Conservation (phyloP, 1,284 basidiomycete species). For the Cerioporus squamosus region DNA sequence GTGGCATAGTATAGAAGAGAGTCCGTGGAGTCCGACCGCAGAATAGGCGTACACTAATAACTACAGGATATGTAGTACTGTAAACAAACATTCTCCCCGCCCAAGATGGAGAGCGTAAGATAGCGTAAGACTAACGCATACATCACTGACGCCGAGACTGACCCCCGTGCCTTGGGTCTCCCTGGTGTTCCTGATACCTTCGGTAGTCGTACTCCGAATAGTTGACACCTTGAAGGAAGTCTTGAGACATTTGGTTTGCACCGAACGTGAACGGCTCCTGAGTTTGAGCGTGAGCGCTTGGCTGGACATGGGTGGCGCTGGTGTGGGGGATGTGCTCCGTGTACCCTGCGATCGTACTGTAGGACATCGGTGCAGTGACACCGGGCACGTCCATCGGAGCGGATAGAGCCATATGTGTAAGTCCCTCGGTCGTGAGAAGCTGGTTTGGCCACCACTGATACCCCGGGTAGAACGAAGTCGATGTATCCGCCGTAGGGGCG, state of each 20-base stretch:
- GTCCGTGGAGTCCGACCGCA: too few species aligned
- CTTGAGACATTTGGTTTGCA: conserved; percentile 27
- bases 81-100: too few species aligned
- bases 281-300: background rate
- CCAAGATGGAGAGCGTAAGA: too few species aligned
- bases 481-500: conserved; percentile 61
- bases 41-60: too few species aligned
- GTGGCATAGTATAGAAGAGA: too few species aligned
- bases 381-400: conserved; percentile 27
- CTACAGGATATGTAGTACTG: too few species aligned
- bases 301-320: background rate
- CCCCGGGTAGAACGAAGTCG: conserved; percentile 68
- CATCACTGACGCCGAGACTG: background rate
- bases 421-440: conserved; percentile 18
- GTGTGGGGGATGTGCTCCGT: conserved; percentile 1
- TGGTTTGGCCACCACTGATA: conserved; percentile 72
- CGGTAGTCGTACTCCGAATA: conserved; percentile 18
- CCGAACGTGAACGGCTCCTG: conserved; percentile 36
- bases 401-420: conserved; percentile 15
- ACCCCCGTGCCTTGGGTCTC: conserved; percentile 1
- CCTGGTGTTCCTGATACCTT: background rate
- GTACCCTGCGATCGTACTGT: conserved; percentile 16
- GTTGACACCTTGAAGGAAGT: conserved; percentile 24
- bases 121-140: too few species aligned
- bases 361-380: conserved; percentile 18